These are phyloP conservation scores for Trematosphaeria pertusa DNA, from an alignment of 2,329 filamentous ascomycete genomes.

Conservation along the genomic window DNA sequence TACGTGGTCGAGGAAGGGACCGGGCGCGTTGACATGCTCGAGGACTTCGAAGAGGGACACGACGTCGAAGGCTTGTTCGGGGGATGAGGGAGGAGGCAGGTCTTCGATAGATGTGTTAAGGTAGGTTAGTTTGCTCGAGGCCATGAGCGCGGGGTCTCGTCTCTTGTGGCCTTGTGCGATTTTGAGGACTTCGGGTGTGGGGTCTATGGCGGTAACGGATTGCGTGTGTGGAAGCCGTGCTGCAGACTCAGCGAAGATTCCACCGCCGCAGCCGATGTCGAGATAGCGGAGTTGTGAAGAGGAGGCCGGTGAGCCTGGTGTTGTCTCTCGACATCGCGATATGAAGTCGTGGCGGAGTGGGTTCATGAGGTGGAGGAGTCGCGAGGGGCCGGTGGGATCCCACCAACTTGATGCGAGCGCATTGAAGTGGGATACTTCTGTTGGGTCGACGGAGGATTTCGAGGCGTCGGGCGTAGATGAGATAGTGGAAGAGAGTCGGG, in stretches of 20 bases:
- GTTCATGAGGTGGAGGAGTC: conserved; percentile 97
- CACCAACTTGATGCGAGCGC: conserved; percentile 94
- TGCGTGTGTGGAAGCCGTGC: conserved; percentile 70
- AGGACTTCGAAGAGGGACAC: conserved; percentile 93
- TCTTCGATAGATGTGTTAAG: conserved; percentile 78
- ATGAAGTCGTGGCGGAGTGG: conserved; percentile 95
- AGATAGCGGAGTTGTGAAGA: conserved; percentile 70
- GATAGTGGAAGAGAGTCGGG: conserved; percentile 25
- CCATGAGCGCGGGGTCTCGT: conserved; percentile 71
- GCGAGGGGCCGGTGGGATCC: conserved; percentile 91
- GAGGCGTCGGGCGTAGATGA: conserved; percentile 19
- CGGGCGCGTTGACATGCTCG: conserved; percentile 84
- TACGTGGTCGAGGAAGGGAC: conserved; percentile 74
- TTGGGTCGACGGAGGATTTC: conserved; percentile 68
- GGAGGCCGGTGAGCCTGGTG: conserved; percentile 36
- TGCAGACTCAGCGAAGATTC: conserved; percentile 91
- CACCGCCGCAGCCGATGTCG: conserved; percentile 93
- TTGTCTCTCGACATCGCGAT: conserved; percentile 65
- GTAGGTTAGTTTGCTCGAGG: conserved; percentile 69
- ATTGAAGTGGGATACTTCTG: conserved; percentile 94
- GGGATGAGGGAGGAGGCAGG: conserved; percentile 51
- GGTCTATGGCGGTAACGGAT: conserved; percentile 78
- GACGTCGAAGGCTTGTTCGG: conserved; percentile 70
- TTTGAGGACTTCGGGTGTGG: conserved; percentile 73
- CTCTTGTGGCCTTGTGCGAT: conserved; percentile 79